phyloP scores from a whole-genome alignment of 352 stramenopile species.

The Pythium myriotylum region DNA sequence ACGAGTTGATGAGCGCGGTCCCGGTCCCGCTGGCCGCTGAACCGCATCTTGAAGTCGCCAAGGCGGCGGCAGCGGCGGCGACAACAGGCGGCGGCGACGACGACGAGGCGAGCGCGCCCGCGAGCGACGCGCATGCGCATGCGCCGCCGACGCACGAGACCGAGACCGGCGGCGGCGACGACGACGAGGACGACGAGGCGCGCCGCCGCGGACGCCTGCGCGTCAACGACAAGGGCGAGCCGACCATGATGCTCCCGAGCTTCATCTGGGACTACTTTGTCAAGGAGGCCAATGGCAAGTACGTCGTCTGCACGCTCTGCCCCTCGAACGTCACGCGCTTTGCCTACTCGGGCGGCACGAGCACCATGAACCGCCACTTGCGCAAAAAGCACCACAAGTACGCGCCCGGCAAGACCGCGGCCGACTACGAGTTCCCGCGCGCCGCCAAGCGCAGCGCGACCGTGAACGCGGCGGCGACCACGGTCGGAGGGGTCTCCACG shows the following conservation, averaged over 20 bases:
- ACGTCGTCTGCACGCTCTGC: conserved; percentile 76
- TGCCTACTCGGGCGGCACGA: conserved; percentile 81
- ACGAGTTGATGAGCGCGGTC: conserved; percentile 30
- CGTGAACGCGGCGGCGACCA: not conserved
- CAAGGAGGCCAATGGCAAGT: conserved; percentile 77
- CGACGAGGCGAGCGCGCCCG: not conserved
- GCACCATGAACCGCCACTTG: conserved; percentile 84
- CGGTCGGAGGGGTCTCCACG: too few species aligned
- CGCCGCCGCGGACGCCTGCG: conserved; percentile 24
- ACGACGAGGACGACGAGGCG: not conserved
- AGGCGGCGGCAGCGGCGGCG: not conserved
- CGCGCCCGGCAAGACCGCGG: conserved; percentile 67
- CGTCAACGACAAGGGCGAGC: conserved; percentile 56
- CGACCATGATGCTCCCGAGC: conserved; percentile 66
- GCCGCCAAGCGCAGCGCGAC: conserved; percentile 17
- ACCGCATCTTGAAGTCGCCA: conserved; percentile 27
- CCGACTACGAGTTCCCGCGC: conserved; percentile 68
- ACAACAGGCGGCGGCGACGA: not conserved
- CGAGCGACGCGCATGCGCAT: conserved; percentile 8
- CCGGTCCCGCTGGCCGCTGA: conserved; percentile 27
- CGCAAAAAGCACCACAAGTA: conserved; percentile 85
- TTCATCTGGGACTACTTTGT: conserved; percentile 90
- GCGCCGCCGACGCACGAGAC: too few species aligned
- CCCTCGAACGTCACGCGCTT: conserved; percentile 69
- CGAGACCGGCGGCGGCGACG: not conserved